phyloP scores from a whole-genome alignment of 495 filamentous ascomycete genomes.

The Tuber brumale region DNA sequence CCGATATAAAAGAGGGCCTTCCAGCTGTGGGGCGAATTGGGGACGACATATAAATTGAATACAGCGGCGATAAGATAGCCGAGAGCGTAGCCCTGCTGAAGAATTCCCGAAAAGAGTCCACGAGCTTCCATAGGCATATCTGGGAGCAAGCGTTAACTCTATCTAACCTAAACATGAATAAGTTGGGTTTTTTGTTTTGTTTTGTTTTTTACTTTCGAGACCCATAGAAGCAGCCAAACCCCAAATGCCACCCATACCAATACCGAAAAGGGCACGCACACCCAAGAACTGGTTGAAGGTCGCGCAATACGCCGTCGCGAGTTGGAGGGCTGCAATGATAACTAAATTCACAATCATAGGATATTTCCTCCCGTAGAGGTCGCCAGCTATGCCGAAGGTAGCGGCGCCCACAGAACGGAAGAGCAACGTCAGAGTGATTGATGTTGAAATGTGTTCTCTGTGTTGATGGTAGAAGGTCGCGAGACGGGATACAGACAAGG shows the following conservation, averaged over 20 bases:
- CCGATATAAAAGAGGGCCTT: slow-evolving; percentile 48
- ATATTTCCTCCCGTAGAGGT: slow-evolving; percentile 73
- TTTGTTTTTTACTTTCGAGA: slow-evolving; percentile 53
- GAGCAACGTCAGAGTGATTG: slow-evolving; percentile 67
- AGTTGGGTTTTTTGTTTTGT: too few species aligned
- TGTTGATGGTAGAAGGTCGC: slow-evolving; percentile 61
- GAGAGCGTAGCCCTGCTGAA: slow-evolving; percentile 71
- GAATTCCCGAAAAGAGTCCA: slow-evolving; percentile 68
- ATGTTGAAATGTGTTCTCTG: slow-evolving; percentile 56
- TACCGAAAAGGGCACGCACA: slow-evolving; percentile 60
- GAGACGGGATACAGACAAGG: slow-evolving; percentile 63
- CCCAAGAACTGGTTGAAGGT: slow-evolving; percentile 65
- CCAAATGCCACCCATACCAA: slow-evolving; percentile 79
- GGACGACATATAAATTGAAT: slow-evolving; percentile 58
- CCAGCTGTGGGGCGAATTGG: slow-evolving; percentile 30
- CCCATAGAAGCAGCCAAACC: slow-evolving; percentile 77
- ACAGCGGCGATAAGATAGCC: slow-evolving; percentile 69
- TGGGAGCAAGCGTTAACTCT: not conserved
- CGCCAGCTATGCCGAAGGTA: slow-evolving; percentile 64
- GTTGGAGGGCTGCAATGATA: slow-evolving; percentile 53
- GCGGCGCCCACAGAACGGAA: slow-evolving; percentile 65
- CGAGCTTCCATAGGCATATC: slow-evolving; percentile 50
- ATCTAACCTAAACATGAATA: not conserved
- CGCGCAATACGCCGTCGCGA: slow-evolving; percentile 62
- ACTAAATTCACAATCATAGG: slow-evolving; percentile 71